A percentile compares a stretch with the other conserved stretches of the same genome.
phyloP scores from a whole-genome alignment of 2,329 filamentous ascomycete genomes.

The Ophioceras dolichostomum region DNA sequence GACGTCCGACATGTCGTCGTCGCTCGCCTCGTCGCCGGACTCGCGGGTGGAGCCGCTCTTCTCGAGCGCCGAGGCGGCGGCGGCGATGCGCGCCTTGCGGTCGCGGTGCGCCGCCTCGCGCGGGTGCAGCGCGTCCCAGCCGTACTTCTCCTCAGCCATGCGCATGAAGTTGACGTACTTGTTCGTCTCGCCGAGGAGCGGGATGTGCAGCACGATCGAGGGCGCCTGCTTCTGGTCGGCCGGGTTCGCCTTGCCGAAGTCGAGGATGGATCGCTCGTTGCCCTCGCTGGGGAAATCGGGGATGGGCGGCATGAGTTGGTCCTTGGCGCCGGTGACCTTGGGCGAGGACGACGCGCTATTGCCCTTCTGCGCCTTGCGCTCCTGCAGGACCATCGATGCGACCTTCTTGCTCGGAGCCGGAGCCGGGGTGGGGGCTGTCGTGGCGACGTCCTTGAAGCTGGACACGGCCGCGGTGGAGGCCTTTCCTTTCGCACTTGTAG shows the following conservation, averaged over 20 bases:
- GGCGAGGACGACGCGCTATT: slow-evolving; percentile 30
- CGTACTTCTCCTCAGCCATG: slow-evolving; percentile 85
- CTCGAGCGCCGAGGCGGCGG: slow-evolving; percentile 76
- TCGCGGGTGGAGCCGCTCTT: slow-evolving; percentile 56
- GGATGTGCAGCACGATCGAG: slow-evolving; percentile 75
- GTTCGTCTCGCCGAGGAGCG: slow-evolving; percentile 69
- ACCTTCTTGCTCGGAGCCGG: slow-evolving; percentile 26
- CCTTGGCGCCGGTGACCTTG: slow-evolving; percentile 36
- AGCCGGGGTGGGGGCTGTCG: slow-evolving; percentile 3
- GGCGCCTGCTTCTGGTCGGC: slow-evolving; percentile 50
- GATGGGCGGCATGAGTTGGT: slow-evolving; percentile 23
- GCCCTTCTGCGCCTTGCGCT: slow-evolving; percentile 27
- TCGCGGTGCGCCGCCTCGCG: slow-evolving; percentile 81
- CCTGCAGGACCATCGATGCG: slow-evolving; percentile 31
- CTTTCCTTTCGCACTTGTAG: slow-evolving; percentile 3
- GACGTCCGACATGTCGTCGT: slow-evolving; percentile 55
- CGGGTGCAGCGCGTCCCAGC: slow-evolving; percentile 87
- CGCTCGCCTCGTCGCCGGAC: slow-evolving; percentile 72
- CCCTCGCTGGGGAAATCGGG: slow-evolving; percentile 19
- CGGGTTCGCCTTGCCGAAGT: slow-evolving; percentile 46
- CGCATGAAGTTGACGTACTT: slow-evolving; percentile 93
- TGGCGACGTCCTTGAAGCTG: slow-evolving; percentile 13
- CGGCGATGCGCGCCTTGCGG: slow-evolving; percentile 76
- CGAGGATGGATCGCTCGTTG: slow-evolving; percentile 43
- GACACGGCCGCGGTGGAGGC: slow-evolving; percentile 8